Percentiles rank a stretch among this genome's conserved stretches.
Evolutionary conservation across 345 rosid species (phyloP).

Genomic region (Salix arbutifolia): DNA sequence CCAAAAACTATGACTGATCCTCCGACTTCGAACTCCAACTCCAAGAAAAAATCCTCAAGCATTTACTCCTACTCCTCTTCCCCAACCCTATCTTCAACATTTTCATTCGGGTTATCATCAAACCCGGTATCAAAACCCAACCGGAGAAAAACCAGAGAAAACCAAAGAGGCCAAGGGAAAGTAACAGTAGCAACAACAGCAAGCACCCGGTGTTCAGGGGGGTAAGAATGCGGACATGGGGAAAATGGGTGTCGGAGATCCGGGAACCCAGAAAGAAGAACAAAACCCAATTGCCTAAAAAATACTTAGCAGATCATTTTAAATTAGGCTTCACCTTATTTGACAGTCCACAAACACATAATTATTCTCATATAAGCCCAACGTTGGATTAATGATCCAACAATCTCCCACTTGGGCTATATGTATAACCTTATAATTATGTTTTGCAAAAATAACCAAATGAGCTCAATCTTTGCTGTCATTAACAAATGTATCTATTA

Average conservation of each 20-base stretch:
- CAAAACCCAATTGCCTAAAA: too few species aligned
- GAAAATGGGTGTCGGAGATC: slow-evolving; percentile 99
- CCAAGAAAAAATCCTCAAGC: slow-evolving; percentile 10
- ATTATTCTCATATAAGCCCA: too few species aligned
- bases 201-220: slow-evolving; percentile 70
- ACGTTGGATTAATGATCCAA: too few species aligned
- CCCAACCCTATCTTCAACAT: slow-evolving; percentile 3
- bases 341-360: too few species aligned
- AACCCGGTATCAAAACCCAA: slow-evolving; percentile 1
- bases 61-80: slow-evolving; percentile 13
- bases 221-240: slow-evolving; percentile 91
- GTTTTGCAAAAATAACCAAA: too few species aligned
- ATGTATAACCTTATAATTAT: too few species aligned
- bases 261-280: slow-evolving; percentile 92
- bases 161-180: not conserved
- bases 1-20: slow-evolving; percentile 2
- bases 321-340: too few species aligned
- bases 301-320: too few species aligned
- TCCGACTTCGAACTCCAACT: not conserved
- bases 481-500: too few species aligned
- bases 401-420: too few species aligned
- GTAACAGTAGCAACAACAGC: slow-evolving; percentile 14
- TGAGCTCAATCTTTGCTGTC: too few species aligned
- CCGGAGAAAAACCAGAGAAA: not conserved
- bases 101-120: slow-evolving; percentile 8